Conservation (phyloP, 352 stramenopile genomes). For the Globisporangium yorkense region DNA sequence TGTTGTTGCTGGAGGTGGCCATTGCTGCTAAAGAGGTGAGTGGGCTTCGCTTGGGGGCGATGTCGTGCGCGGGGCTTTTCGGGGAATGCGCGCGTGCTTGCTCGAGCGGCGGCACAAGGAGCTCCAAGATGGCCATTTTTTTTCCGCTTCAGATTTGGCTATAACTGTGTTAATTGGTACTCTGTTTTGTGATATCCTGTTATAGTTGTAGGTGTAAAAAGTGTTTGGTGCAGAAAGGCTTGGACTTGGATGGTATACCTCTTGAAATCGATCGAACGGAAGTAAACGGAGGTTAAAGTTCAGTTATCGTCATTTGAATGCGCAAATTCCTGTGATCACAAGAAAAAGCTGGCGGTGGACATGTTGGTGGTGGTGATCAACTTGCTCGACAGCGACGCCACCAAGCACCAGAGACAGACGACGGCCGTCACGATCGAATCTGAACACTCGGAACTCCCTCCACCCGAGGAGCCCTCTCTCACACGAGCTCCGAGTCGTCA, state of each 20-base stretch:
- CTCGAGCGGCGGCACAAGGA: background rate
- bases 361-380: too few relatives aligned
- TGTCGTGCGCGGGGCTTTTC: background rate
- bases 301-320: background rate
- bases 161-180: background rate
- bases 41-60: background rate
- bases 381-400: too few relatives aligned
- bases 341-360: too few relatives aligned
- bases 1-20: background rate
- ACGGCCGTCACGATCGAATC: background rate
- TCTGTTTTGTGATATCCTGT: background rate
- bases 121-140: background rate
- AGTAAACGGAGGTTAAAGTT: too few relatives aligned
- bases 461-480: constrained; percentile 2
- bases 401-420: too few relatives aligned
- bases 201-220: background rate
- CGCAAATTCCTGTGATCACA: background rate
- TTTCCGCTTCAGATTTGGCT: background rate
- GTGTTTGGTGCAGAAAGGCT: too few relatives aligned
- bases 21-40: background rate
- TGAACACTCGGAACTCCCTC: too few relatives aligned
- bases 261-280: too few relatives aligned
- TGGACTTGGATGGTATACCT: too few relatives aligned
- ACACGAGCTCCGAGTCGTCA: constrained; percentile 55
- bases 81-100: background rate